Evolutionary conservation across 345 rosid genomes (phyloP), one percentile per base, ranked within the genome.

Genomic region (Gynandropsis gynandra): DNA sequence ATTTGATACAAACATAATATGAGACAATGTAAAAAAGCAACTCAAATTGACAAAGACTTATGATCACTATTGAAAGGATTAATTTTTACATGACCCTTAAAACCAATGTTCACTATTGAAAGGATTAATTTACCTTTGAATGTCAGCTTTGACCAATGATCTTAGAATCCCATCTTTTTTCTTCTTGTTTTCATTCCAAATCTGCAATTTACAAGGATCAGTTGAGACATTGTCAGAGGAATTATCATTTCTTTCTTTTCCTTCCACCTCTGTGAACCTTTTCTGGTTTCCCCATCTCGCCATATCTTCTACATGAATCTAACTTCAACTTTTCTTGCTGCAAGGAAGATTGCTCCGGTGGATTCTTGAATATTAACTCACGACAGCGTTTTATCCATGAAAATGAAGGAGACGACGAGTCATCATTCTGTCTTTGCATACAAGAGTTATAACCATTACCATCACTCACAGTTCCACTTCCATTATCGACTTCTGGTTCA

Each of bases 351-450:
- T 67, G 71, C 49, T 79, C 85, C 16, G 81, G 72, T 16, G 95
- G 74, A 59, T 40, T 47, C 69, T 74, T 87, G 74, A 85, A 92
- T 46, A 92, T 65, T 59, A 75, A 64, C 39, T 81, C 82, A 4
- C 82, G 62, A 62, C 71, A 85, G 10, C 75, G 78, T 59, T 73
- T 87, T 45, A 92, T 61, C 98, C 98, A 92, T 31, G 95, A 77
- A 62, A 76, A 65, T 59, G 73, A 88, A 66, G 80, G 76, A 57
- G 77, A 44, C 12, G 74, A 67, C 52, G 60, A 56, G 56, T 68
- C 56, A 42, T 50, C 54, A 15, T 45, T 33, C 5, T 5, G 63
- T 52, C 70, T 71, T 61, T 52, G 72, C 50, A 54, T 14, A n/a
- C 77, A 59, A 43, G 81, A 67, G 61, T 55, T 66, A 50, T 61